Base-by-base conservation (phyloP, 2,329 filamentous ascomycete species). In the Cryphonectria nitschkei region DNA sequence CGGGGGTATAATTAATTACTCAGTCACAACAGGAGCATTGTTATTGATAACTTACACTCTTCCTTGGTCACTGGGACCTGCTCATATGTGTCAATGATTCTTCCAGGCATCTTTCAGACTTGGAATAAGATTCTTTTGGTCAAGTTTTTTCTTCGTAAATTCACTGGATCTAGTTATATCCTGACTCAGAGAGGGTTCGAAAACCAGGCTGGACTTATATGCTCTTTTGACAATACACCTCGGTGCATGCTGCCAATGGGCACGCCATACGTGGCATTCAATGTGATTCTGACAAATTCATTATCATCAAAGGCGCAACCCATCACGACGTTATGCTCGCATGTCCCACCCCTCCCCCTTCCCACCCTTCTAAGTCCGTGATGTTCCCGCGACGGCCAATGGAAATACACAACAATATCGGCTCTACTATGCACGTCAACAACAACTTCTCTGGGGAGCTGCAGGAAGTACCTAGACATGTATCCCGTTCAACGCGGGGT, bases 61-160 rank as follows among this genome's bases (percentile, higher is more conserved):
- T 75, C 75, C 63, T 76, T 72, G 16, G 76, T 78, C n/a, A 76
- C 76, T 41, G 76, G 76, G 32, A 78, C 75, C 52, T 78, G 76
- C 61, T 77, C 74, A 65, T 78, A 77, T 16, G 69, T 74, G 13
- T 77, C 76, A 52, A 77, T 73, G 37, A 76, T 73, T 70, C 65
- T 73, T 71, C 76, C 76, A 22, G 76, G 75, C 76, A 78, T 78
- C 39, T 71, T 75, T 32, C 62, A 13, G 22, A 41, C 32, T 9
- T 7, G 16, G 37, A 64, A 14, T 29, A 41, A 43, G 64, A 14
- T 60, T 52, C 37, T 52, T 64, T 3, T 32, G 56, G 37, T n/a
- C 29, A 19, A 60, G 3, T 60, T 29, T 56, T 29, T 14, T 29
- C 5, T 16, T 14, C 16, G 16, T 26, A 56, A 26, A n/a, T n/a